Evolutionary conservation across 345 rosid species (phyloP), one percentile per base, ranked within the genome.

Genomic region (Aegle marmelos): DNA sequence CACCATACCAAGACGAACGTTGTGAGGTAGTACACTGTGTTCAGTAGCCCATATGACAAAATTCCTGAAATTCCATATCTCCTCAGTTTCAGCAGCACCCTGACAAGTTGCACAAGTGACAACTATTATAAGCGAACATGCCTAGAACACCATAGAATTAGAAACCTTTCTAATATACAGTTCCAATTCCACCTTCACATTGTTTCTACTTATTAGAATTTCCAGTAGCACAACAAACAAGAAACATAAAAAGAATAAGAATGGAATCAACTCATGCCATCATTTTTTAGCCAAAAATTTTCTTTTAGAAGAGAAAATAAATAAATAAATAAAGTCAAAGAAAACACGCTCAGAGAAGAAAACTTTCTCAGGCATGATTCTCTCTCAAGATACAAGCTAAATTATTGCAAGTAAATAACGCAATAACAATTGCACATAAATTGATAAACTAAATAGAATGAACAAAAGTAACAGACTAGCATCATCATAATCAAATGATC

Each of bases 41-140:
- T 94, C 69, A 95, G 81, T 64, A 95, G 76, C 70, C 97, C 98
- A 80, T 94, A 94, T 0, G 98, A 91, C 80, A 93, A 82, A 66
- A 95, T 61, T 77, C 98, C 98, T 61, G 98, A 89, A 63, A 90
- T 75, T 81, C 98, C 98, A 73, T 91, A 95, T 89, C 93, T 89
- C 88, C 83, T 91, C 80, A 95, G 74, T 81, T 85, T 90, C 87
- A 76, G 73, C 82, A 93, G 76, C 75, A 90, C 81, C 89, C 95
- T 95, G 79, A 74, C 61, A 79, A 79, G 68, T 71, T 24, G 37
- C 63, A 25, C 27, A 57, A 77, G n/a, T 10, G 77, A 63, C 21
- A 21, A 27, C n/a, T 58, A 66, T 31, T 14, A 2, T 41, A 45
- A 68, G 34, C 22, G 11, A 22, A n/a, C 31, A 68, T 19, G 33